Evolutionary conservation across 2,329 filamentous ascomycete genomes (phyloP).

Genomic region (Hansfordia pulvinata): DNA sequence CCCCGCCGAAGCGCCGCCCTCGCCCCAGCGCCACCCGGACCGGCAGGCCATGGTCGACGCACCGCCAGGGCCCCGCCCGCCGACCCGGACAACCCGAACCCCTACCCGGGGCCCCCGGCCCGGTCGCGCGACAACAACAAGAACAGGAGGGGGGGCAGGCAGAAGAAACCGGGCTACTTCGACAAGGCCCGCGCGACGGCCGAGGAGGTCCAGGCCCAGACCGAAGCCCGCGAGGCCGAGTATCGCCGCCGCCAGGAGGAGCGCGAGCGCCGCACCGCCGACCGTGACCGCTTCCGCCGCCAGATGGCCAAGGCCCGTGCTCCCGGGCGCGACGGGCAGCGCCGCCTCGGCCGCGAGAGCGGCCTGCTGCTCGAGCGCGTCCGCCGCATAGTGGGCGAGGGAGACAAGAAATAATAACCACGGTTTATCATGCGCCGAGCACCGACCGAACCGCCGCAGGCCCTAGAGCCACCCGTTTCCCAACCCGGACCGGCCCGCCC

Average conservation of each 20-base stretch:
- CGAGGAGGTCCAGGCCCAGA: constrained; percentile 25
- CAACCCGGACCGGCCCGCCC: too few relatives aligned
- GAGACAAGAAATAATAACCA: too few relatives aligned
- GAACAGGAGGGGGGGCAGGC: constrained; percentile 11
- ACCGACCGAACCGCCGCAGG: too few relatives aligned
- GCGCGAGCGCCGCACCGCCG: constrained; percentile 49
- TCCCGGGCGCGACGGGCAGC: constrained; percentile 54
- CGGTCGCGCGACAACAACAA: constrained; percentile 1
- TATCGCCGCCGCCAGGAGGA: constrained; percentile 40
- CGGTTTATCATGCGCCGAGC: too few relatives aligned
- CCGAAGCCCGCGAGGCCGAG: constrained; percentile 27
- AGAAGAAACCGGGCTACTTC: constrained; percentile 41
- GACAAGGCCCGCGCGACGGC: constrained; percentile 46
- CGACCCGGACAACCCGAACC: constrained; percentile 3
- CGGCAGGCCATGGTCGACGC: constrained; percentile 24
- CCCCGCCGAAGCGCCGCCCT: too few relatives aligned
- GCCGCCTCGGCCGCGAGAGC: constrained; percentile 73
- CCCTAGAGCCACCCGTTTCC: too few relatives aligned
- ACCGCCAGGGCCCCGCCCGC: too few relatives aligned
- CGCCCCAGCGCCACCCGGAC: constrained; percentile 22
- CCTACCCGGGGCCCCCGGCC: neutral
- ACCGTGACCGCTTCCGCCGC: constrained; percentile 49
- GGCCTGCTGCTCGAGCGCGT: constrained; percentile 65
- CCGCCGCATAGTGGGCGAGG: constrained; percentile 50
- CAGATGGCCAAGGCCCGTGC: constrained; percentile 63